Evolutionary conservation across 768 basidiomycete species (phyloP).

Genomic region (Boletales sp.): DNA sequence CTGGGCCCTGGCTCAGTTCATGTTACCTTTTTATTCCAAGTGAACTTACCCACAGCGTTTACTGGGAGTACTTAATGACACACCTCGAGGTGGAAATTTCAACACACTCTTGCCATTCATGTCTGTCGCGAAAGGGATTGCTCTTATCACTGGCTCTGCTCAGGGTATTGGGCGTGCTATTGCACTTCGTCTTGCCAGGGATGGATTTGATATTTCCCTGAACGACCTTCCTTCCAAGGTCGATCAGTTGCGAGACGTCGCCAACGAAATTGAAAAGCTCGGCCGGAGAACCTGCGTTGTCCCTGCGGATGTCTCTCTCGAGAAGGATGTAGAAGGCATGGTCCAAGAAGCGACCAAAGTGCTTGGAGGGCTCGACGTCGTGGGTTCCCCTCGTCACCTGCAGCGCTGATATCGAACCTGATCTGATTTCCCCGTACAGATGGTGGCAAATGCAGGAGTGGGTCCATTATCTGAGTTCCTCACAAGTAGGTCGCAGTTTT

Average conservation of each 20-base stretch:
- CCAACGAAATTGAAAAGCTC: slow-evolving; percentile 17
- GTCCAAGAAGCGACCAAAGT: slow-evolving; percentile 27
- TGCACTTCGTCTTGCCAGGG: slow-evolving; percentile 10
- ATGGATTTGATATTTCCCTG: slow-evolving; percentile 21
- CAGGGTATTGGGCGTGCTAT: slow-evolving; percentile 23
- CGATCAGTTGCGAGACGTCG: slow-evolving; percentile 2
- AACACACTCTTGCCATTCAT: background rate
- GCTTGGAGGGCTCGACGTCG: slow-evolving; percentile 23
- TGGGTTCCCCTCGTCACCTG: background rate
- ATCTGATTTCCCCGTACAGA: background rate
- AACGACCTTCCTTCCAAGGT: slow-evolving; percentile 21
- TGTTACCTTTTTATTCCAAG: no score
- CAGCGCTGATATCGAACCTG: no score
- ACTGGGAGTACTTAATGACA: no score
- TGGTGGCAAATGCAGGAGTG: slow-evolving; percentile 6
- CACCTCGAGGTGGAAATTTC: no score
- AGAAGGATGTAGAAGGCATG: slow-evolving; percentile 38
- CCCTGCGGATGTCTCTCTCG: slow-evolving; percentile 36
- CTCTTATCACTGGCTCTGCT: slow-evolving; percentile 27
- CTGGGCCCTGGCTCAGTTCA: no score
- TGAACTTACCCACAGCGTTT: no score
- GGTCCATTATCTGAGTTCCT: background rate
- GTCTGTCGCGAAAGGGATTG: slow-evolving; percentile 22
- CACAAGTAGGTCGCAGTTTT: background rate
- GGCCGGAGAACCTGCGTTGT: slow-evolving; percentile 16